Percentiles rank a stretch among this genome's conserved stretches.
These are phyloP conservation scores for Paramecium sonneborni DNA, from an alignment of 73 alveolate genomes.

Conservation along the genomic window DNA sequence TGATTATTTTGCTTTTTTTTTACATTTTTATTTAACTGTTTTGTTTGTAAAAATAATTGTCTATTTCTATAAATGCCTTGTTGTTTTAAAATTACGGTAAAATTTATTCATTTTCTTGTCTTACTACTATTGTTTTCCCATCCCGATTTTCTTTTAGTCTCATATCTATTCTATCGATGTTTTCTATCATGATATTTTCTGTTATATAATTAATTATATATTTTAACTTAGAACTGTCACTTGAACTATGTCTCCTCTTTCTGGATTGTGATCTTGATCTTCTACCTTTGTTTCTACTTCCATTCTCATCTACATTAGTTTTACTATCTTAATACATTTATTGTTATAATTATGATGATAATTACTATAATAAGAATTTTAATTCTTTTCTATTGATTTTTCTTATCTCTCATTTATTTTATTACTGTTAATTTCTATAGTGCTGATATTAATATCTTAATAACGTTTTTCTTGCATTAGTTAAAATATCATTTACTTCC, in stretches of 20 bases:
- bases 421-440: neutral
- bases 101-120: conserved; percentile 35
- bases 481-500: neutral
- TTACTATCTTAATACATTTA: neutral
- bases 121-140: conserved; percentile 48
- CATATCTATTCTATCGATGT: conserved; percentile 21
- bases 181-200: conserved; percentile 37
- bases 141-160: conserved; percentile 55
- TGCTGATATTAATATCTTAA: neutral
- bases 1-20: neutral
- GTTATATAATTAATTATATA: neutral
- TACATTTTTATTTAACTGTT: neutral
- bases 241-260: conserved; percentile 33
- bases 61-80: conserved; percentile 19
- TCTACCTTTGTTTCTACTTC: conserved; percentile 9
- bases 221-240: conserved; percentile 49
- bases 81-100: conserved; percentile 7
- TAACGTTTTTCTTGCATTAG: neutral
- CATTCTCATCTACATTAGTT: neutral
- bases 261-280: conserved; percentile 30
- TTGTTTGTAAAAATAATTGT: neutral
- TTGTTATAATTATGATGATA: conserved; percentile 10
- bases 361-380: neutral
- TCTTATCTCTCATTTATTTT: neutral
- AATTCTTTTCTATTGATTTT: neutral